Evolutionary conservation across 108 stramenopile species (phyloP).

Genomic region (Parietichytrium sp.): DNA sequence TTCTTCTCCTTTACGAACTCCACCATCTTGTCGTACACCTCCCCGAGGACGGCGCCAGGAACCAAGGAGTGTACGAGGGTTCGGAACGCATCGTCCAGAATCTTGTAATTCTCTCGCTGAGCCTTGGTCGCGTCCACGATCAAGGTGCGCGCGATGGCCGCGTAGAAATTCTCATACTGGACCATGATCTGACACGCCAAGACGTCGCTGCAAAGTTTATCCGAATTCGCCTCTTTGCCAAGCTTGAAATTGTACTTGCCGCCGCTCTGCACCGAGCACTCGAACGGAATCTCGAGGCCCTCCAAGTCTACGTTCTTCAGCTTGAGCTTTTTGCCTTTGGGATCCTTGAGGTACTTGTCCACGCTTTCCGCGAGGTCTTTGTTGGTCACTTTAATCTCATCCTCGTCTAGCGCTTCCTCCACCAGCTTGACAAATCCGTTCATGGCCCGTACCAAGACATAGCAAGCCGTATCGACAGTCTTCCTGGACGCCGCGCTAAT

Average conservation of each 20-base stretch:
- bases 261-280: slow-evolving; percentile 53
- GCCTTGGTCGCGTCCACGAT: slow-evolving; percentile 59
- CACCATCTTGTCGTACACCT: neutral
- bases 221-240: neutral
- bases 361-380: neutral
- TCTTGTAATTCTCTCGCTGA: slow-evolving; percentile 19
- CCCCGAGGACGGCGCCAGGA: slow-evolving; percentile 16
- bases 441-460: neutral
- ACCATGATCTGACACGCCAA: slow-evolving; percentile 59
- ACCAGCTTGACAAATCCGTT: neutral
- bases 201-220: slow-evolving; percentile 49
- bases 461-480: neutral
- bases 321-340: slow-evolving; percentile 50
- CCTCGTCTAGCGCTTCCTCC: neutral
- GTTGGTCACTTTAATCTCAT: neutral
- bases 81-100: neutral
- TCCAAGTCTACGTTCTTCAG: slow-evolving; percentile 48
- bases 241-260: slow-evolving; percentile 58
- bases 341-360: neutral
- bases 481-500: neutral
- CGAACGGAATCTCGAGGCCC: slow-evolving; percentile 53
- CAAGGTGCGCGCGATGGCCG: slow-evolving; percentile 60
- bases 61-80: neutral
- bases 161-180: slow-evolving; percentile 56
- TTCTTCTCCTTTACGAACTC: neutral